Conservation (phyloP, 169 alveolate genomes). For the Pseudocohnilembus persalinus region DNA sequence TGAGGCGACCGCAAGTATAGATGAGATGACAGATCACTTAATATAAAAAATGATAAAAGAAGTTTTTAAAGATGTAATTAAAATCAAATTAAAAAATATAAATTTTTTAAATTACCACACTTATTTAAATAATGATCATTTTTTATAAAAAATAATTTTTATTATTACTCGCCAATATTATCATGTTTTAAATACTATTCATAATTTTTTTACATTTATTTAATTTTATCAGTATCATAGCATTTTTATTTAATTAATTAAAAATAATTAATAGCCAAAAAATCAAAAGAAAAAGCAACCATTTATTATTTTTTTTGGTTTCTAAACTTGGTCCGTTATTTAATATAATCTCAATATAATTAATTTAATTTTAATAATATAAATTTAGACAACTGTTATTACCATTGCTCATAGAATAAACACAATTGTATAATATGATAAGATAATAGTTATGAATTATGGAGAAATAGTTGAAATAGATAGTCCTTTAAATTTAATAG, state of each 20-base stretch:
- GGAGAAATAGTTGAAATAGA: constrained; percentile 54
- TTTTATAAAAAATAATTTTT: too few species aligned
- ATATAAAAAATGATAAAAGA: constrained; percentile 48
- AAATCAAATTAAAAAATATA: constrained; percentile 32
- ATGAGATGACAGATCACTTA: constrained; percentile 52
- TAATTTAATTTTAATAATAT: neutral
- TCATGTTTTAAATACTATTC: too few species aligned
- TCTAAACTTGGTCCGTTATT: too few species aligned
- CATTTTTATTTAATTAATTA: too few species aligned
- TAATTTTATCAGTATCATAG: too few species aligned
- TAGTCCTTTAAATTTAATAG: constrained; percentile 46
- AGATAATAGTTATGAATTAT: constrained; percentile 45
- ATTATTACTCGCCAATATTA: too few species aligned
- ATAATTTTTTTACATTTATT: too few species aligned
- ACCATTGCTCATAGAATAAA: constrained; percentile 61
- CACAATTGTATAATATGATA: constrained; percentile 50
- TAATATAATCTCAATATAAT: constrained; percentile 25
- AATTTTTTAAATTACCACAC: too few species aligned
- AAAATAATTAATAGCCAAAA: too few species aligned
- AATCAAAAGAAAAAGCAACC: too few species aligned
- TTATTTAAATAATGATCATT: too few species aligned
- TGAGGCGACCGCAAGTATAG: constrained; percentile 68
- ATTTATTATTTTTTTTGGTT: too few species aligned
- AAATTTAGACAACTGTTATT: constrained; percentile 42
- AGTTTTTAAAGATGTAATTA: constrained; percentile 45